Evolutionary conservation across 108 stramenopile genomes (phyloP), one percentile per base, ranked within the genome.

Genomic region (Cylindrotheca fusiformis): DNA sequence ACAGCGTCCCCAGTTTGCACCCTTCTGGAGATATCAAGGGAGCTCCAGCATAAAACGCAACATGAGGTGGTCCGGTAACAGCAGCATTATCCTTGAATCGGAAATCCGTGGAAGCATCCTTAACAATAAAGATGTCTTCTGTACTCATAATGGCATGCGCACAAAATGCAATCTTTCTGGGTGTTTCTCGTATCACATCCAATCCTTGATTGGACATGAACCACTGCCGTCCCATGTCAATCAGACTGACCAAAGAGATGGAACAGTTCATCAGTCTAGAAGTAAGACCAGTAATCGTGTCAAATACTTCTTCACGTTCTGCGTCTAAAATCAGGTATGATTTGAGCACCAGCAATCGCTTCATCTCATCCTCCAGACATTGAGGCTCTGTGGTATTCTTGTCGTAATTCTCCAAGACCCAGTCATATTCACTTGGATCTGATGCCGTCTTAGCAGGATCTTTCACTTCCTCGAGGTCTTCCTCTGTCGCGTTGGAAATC

Each of bases 31-130:
- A 44, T 29, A 60, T 41, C 26, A 93, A 68, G 10, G 84, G 77
- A 31, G 69, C 77, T 18, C 91, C 91, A 19, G 83, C 87, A 58
- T 92, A 92, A 52, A 92, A 88, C 47, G 87, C 74, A 21, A 92
- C 65, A 55, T 80, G 46, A 32, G 81, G 85, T 8, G 65, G 56
- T 3, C 80, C 87, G 1, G 68, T 66, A 8, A 93, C 91, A 18
- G 89, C 57, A 12, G 79, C 69, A 71, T 84, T 89, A 21, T 83
- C 69, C 33, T 51, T 59, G 74, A 93, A 93, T 22, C 87, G 77
- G 31, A 69, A 71, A 71, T 93, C 91, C 36, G 76, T 55, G 20
- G 63, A 46, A 2, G 87, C 79, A 75, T 93, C 80, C 4, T 69
- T 74, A 1, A 93, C 59, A 30, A 86, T 57, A 27, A 86, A 49